These are phyloP conservation scores for Gnetum montanum DNA, from an alignment of 75 land plant species.

Conservation along the genomic window DNA sequence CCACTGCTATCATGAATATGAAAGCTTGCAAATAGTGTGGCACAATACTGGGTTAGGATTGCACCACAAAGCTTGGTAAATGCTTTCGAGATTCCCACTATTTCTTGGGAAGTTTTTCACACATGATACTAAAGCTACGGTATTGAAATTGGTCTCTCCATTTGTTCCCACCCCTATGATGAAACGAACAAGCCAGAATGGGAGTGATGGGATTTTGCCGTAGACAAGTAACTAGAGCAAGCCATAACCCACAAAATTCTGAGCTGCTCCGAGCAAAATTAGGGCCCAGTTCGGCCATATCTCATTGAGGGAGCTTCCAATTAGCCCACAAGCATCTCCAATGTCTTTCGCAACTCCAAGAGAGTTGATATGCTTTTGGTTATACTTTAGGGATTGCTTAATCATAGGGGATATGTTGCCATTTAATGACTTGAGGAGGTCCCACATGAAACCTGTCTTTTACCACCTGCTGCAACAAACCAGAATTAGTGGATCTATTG, in stretches of 20 bases:
- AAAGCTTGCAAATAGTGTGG: constrained; percentile 26
- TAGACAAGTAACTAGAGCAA: constrained; percentile 13
- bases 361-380: constrained; percentile 35
- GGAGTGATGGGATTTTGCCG: constrained; percentile 5
- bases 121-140: constrained; percentile 31
- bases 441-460: no score
- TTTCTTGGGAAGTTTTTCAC: constrained; percentile 37
- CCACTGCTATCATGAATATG: constrained; percentile 39
- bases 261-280: constrained; percentile 17
- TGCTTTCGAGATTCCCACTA: constrained; percentile 42
- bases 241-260: constrained; percentile 20
- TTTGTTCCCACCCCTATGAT: constrained; percentile 33
- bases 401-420: constrained; percentile 36
- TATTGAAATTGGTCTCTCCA: constrained; percentile 51
- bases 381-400: constrained; percentile 25
- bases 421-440: no score
- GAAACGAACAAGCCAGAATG: constrained; percentile 26
- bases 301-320: constrained; percentile 29
- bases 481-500: no score
- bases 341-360: constrained; percentile 47
- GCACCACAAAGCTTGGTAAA: constrained; percentile 45
- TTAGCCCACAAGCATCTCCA: constrained; percentile 32
- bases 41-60: constrained; percentile 30
- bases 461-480: no score
- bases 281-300: constrained; percentile 21